phyloP scores from a whole-genome alignment of 2,329 filamentous ascomycete species.

The Berkeleyomyces basicola region DNA sequence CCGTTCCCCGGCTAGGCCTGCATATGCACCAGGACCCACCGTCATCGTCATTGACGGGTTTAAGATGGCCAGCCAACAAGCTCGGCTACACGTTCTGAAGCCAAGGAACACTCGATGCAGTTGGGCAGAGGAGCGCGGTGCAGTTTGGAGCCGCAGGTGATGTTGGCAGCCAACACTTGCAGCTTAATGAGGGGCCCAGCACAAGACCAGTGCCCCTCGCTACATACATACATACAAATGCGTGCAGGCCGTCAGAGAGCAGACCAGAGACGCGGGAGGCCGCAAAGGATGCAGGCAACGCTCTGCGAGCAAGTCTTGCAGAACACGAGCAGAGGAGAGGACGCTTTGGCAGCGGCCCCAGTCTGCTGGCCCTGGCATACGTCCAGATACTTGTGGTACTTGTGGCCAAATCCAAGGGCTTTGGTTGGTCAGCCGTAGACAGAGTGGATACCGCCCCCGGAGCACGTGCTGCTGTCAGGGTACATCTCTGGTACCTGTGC shows the following conservation, averaged over 20 bases:
- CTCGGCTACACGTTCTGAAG: too few species aligned
- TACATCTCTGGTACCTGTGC: background rate
- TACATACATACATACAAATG: too few species aligned
- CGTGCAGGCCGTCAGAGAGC: background rate
- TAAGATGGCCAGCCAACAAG: background rate
- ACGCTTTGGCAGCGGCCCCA: background rate
- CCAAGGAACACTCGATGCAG: too few species aligned
- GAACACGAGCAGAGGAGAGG: too few species aligned
- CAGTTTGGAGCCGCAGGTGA: too few species aligned
- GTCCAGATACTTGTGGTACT: too few species aligned
- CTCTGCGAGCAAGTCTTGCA: too few species aligned
- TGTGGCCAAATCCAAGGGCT: background rate
- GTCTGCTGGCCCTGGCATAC: too few species aligned
- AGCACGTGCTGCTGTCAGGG: background rate
- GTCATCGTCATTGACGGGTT: background rate
- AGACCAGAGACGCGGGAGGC: background rate
- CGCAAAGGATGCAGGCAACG: background rate
- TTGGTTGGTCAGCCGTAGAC: background rate
- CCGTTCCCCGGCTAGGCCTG: background rate
- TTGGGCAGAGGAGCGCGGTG: too few species aligned
- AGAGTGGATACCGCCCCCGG: background rate
- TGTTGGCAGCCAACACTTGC: too few species aligned
- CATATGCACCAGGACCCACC: background rate
- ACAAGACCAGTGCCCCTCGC: background rate
- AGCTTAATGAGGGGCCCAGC: background rate